Percentiles rank a stretch among this genome's conserved stretches.
These are phyloP conservation scores for Notholithocarpus densiflorus DNA, from an alignment of 306 rosid genomes.

Conservation along the genomic window DNA sequence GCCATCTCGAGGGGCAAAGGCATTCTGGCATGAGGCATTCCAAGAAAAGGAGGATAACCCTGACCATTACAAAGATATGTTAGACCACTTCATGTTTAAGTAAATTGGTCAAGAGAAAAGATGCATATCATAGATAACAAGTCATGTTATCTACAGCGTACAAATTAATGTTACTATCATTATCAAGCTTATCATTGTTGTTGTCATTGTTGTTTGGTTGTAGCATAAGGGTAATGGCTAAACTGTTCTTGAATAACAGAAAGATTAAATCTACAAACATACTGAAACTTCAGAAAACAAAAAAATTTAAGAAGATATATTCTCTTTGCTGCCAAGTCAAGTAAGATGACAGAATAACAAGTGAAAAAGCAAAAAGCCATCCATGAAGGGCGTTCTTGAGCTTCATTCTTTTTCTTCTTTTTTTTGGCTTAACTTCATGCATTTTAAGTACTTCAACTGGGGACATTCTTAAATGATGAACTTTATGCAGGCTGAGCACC, in stretches of 20 bases:
- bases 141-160: too few relatives aligned
- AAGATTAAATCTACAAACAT: not conserved
- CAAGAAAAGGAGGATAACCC: constrained; percentile 86
- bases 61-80: constrained; percentile 25
- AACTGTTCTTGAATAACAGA: not conserved
- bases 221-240: not conserved
- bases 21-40: constrained; percentile 94
- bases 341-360: not conserved
- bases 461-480: not conserved
- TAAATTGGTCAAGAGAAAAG: not conserved
- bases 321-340: not conserved
- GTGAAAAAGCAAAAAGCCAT: not conserved
- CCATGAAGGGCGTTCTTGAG: not conserved
- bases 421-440: not conserved
- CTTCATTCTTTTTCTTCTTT: not conserved
- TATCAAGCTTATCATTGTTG: not conserved
- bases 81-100: not conserved
- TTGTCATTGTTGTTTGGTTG: not conserved
- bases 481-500: not conserved
- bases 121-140: not conserved
- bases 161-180: not conserved
- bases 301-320: not conserved
- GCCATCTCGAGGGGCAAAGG: constrained; percentile 96
- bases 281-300: not conserved
- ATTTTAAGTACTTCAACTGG: not conserved